Base-by-base conservation (phyloP, 1,139 yeast species). In the Nadsonia starkeyi-henricii region DNA sequence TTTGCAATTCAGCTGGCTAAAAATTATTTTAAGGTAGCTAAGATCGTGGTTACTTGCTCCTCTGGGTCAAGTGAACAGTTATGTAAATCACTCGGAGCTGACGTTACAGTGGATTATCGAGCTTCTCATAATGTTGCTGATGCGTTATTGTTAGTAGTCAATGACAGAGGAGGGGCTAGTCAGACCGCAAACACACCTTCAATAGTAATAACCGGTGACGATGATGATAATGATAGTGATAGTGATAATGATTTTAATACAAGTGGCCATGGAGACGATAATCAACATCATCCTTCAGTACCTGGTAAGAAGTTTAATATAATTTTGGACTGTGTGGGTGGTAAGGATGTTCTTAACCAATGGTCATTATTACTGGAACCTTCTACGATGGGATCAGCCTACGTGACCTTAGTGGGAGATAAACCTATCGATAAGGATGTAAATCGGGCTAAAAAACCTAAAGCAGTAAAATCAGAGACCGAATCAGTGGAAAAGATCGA, bases 1-100 rank as follows among this genome's bases (percentile, higher is more conserved):
- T 73, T 69, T 64, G 72, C 74, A 2, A 68, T 78, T 28, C 86
- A 81, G 59, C 57, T 83, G 20, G 73, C 79, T 20, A 78, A 75
- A 54, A 59, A 67, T 18, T 62, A 67, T 50, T 73, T 69, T 53
- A 49, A 49, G 2, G 72, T 75, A 2, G 62, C 62, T 42, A 71
- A 72, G 48, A 67, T 79, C 12, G 75, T 74, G 1, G 74, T 70
- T 1, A 69, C 62, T 2, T 72, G 77, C 54, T 72, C 77, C 7
- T 45, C 45, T 12, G 52, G 67, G 0, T 52, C 57, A 1, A 67
- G 80, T 18, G 63, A 64, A 9, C 71, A 64, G 2, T 56, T 69
- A 33, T 75, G 77, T 44, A 62, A 62, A 47, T 58, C 61, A 5
- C 59, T 73, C 20, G 86, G 86, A 4, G 83, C 78, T 19, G 75